Conservation (phyloP, 345 rosid species). For the Eucalyptus rudis region DNA sequence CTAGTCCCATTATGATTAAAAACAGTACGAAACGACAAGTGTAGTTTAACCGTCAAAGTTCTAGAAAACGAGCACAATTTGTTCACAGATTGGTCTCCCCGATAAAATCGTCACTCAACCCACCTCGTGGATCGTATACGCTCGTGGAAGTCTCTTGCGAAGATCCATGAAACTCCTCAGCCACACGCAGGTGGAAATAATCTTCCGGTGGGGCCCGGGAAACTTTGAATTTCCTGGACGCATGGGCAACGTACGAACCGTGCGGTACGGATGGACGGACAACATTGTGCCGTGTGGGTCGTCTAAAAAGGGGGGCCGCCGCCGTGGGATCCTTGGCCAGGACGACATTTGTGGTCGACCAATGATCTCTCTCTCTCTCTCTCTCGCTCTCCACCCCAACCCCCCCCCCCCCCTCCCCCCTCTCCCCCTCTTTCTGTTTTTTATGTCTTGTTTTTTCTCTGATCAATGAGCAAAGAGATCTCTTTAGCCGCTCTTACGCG, state of each 20-base stretch:
- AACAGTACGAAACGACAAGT: rapidly evolving
- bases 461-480: neutral
- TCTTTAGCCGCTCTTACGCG: neutral
- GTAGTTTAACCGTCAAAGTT: neutral
- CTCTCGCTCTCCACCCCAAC: neutral
- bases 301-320: neutral
- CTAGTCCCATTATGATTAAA: neutral
- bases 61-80: neutral
- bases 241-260: neutral
- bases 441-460: neutral
- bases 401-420: no score
- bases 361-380: neutral
- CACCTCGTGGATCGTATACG: neutral
- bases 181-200: neutral
- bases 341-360: neutral
- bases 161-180: neutral
- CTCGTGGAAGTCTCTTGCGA: neutral
- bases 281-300: neutral
- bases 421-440: neutral
- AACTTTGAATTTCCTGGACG: neutral
- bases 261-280: neutral
- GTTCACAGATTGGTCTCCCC: neutral
- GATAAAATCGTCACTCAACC: neutral
- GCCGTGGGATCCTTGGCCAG: neutral
- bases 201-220: neutral